phyloP scores from a whole-genome alignment of 805 yeast species.

The Hagleromyces aurorensis region DNA sequence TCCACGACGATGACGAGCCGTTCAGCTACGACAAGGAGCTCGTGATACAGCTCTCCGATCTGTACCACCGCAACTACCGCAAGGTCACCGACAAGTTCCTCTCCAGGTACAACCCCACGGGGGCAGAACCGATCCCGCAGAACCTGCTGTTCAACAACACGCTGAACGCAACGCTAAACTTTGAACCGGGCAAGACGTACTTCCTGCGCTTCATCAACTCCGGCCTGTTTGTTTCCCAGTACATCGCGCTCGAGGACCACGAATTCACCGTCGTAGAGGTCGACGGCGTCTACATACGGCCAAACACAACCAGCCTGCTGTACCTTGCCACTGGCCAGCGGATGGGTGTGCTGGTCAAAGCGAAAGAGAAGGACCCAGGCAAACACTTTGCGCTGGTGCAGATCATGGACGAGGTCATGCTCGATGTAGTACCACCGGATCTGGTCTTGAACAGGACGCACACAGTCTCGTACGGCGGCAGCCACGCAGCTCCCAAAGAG shows the following conservation, averaged over 20 bases:
- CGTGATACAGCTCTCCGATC: slow-evolving; percentile 49
- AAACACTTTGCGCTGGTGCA: slow-evolving; percentile 57
- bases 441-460: slow-evolving; percentile 48
- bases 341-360: slow-evolving; percentile 56
- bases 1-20: slow-evolving; percentile 50
- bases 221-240: slow-evolving; percentile 72
- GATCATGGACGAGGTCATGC: slow-evolving; percentile 55
- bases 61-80: slow-evolving; percentile 50
- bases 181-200: slow-evolving; percentile 55
- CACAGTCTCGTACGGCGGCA: slow-evolving; percentile 43
- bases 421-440: slow-evolving; percentile 58
- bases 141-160: slow-evolving; percentile 59
- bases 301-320: slow-evolving; percentile 44
- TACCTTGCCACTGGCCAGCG: slow-evolving; percentile 79
- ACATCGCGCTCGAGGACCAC: slow-evolving; percentile 60
- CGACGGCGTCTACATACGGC: slow-evolving; percentile 64
- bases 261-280: slow-evolving; percentile 64
- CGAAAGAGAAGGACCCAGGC: slow-evolving; percentile 36
- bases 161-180: slow-evolving; percentile 44
- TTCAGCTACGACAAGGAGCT: slow-evolving; percentile 59
- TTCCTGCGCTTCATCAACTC: slow-evolving; percentile 55
- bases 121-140: slow-evolving; percentile 77
- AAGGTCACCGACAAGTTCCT: slow-evolving; percentile 42
- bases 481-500: slow-evolving; percentile 24
- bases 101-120: slow-evolving; percentile 69